These are phyloP conservation scores for Leishmania braziliensis DNA, from an alignment of 208 protist species.

Conservation along the genomic window DNA sequence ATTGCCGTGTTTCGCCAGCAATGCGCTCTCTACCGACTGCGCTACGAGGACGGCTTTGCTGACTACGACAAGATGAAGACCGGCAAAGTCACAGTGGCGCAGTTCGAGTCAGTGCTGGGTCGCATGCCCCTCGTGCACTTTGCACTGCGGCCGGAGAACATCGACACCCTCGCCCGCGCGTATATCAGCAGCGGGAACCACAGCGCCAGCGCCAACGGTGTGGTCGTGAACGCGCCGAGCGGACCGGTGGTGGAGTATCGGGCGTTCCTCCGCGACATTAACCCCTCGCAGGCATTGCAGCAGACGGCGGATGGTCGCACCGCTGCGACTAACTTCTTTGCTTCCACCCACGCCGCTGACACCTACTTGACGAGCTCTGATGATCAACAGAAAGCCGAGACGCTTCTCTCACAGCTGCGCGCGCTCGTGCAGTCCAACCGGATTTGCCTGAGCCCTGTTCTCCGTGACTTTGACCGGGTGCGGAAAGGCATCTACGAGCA, in stretches of 20 bases:
- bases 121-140: slow-evolving; percentile 80
- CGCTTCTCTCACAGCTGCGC: slow-evolving; percentile 63
- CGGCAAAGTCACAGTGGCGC: slow-evolving; percentile 69
- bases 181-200: slow-evolving; percentile 40
- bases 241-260: slow-evolving; percentile 65
- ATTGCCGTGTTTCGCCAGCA: slow-evolving; percentile 65
- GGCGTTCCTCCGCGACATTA: slow-evolving; percentile 70
- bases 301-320: slow-evolving; percentile 16
- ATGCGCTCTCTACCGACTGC: slow-evolving; percentile 71
- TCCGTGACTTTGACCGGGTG: slow-evolving; percentile 90
- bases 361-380: slow-evolving; percentile 42
- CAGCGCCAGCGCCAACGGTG: not conserved
- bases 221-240: not conserved
- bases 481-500: slow-evolving; percentile 85
- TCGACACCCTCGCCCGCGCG: slow-evolving; percentile 59
- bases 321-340: slow-evolving; percentile 57
- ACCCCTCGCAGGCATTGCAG: slow-evolving; percentile 37
- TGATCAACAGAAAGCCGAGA: slow-evolving; percentile 35
- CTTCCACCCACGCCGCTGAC: slow-evolving; percentile 46
- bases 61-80: slow-evolving; percentile 88
- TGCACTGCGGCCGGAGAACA: slow-evolving; percentile 62
- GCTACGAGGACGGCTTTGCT: slow-evolving; percentile 78
- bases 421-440: slow-evolving; percentile 64
- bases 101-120: slow-evolving; percentile 86
- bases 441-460: slow-evolving; percentile 79